A percentile compares a stretch with the other conserved stretches of the same genome.
Evolutionary conservation across 495 filamentous ascomycete species (phyloP).

Genomic region (Aspergillus nidulans): DNA sequence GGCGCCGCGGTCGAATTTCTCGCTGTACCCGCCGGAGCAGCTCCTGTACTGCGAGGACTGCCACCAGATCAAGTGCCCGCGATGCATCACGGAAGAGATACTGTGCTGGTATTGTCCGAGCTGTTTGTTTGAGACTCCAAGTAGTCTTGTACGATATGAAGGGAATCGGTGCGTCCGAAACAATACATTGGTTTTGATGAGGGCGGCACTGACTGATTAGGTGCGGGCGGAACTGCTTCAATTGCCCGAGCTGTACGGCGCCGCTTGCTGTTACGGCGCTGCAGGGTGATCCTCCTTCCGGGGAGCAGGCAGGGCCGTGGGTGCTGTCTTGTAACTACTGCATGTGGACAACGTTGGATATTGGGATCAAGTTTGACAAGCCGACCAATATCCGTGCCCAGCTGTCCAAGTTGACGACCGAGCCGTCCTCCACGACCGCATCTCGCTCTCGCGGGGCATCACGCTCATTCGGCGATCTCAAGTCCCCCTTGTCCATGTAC

Average conservation of each 20-base stretch:
- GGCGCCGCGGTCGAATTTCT: slow-evolving; percentile 77
- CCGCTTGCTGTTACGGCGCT: slow-evolving; percentile 68
- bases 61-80: slow-evolving; percentile 87
- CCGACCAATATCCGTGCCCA: slow-evolving; percentile 80
- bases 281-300: slow-evolving; percentile 38
- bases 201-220: slow-evolving; percentile 36
- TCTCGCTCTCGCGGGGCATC: slow-evolving; percentile 31
- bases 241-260: slow-evolving; percentile 85
- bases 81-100: slow-evolving; percentile 89
- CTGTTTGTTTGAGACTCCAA: slow-evolving; percentile 92
- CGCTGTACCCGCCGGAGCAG: slow-evolving; percentile 88
- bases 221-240: slow-evolving; percentile 91
- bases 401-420: slow-evolving; percentile 49
- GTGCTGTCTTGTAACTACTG: slow-evolving; percentile 84
- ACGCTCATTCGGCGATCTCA: slow-evolving; percentile 33
- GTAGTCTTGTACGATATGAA: slow-evolving; percentile 81
- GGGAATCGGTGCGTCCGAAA: slow-evolving; percentile 70
- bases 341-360: slow-evolving; percentile 84
- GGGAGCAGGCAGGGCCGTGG: slow-evolving; percentile 58
- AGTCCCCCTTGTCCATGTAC: slow-evolving; percentile 36
- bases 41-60: slow-evolving; percentile 96
- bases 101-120: slow-evolving; percentile 93
- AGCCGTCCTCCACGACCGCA: slow-evolving; percentile 5
- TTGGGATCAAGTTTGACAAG: slow-evolving; percentile 86
- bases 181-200: not conserved